These are phyloP conservation scores for Casuarina cunninghamiana DNA, from an alignment of 306 rosid species.

Conservation along the genomic window DNA sequence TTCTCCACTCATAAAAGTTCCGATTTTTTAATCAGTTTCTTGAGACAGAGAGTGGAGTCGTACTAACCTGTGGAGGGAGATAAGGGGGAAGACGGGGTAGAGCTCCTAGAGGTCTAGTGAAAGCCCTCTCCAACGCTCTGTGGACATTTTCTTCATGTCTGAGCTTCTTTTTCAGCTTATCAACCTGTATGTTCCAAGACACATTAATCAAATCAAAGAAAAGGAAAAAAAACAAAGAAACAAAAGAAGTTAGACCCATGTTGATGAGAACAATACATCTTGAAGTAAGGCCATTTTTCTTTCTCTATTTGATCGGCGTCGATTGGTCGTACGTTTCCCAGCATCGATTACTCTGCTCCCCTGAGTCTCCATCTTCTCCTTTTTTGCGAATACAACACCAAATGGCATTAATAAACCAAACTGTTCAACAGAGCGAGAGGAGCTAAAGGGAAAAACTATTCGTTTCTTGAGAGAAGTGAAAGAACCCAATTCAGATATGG, in stretches of 20 bases:
- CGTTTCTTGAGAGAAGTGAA: constrained; percentile 52
- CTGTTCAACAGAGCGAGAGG: not conserved
- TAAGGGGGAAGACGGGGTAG: constrained; percentile 97
- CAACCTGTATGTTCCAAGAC: constrained; percentile 56
- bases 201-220: constrained; percentile 13
- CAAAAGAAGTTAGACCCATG: not conserved
- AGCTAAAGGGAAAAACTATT: constrained; percentile 36
- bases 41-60: constrained; percentile 1
- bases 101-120: constrained; percentile 87
- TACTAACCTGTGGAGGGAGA: constrained; percentile 85
- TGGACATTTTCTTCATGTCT: constrained; percentile 96
- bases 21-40: not conserved
- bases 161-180: constrained; percentile 89
- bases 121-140: constrained; percentile 90
- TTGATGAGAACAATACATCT: constrained; percentile 56
- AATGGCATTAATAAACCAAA: constrained; percentile 15
- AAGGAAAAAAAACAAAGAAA: constrained; percentile 9
- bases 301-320: constrained; percentile 69
- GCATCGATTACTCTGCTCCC: constrained; percentile 45
- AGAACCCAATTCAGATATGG: constrained; percentile 55
- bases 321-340: constrained; percentile 50
- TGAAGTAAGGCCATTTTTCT: constrained; percentile 76
- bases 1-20: not conserved
- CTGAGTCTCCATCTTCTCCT: constrained; percentile 67
- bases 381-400: constrained; percentile 42